A percentile compares a stretch with the other conserved stretches of the same genome.
phyloP scores from a whole-genome alignment of 2,329 filamentous ascomycete genomes.

The Metarhizium guizhouense region DNA sequence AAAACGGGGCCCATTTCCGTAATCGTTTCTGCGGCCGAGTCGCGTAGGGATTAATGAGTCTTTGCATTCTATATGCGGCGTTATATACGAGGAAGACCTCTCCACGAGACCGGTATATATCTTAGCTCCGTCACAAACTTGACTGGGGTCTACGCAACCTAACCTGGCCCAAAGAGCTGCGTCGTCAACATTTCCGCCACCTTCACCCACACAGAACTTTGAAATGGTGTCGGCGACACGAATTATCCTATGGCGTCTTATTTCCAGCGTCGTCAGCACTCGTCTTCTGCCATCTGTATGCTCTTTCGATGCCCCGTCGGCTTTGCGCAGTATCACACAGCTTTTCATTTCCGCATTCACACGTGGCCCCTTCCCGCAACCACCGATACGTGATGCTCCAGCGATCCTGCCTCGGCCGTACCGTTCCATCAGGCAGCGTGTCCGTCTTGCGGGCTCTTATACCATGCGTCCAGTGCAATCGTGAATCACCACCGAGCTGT shows the following conservation, averaged over 20 bases:
- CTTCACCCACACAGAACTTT: too few species aligned
- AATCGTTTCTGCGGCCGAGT: too few species aligned
- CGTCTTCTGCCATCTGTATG: slow-evolving; percentile 37
- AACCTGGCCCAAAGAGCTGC: too few species aligned
- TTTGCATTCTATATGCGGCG: too few species aligned
- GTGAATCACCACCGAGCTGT: slow-evolving; percentile 38
- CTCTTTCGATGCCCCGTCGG: slow-evolving; percentile 35
- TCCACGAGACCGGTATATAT: too few species aligned
- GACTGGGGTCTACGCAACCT: too few species aligned
- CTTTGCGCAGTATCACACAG: slow-evolving; percentile 44
- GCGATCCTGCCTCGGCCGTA: slow-evolving; percentile 32
- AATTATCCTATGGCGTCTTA: background rate
- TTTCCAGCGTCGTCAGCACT: background rate
- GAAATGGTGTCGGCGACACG: too few species aligned
- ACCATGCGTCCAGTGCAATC: slow-evolving; percentile 47
- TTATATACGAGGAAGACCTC: too few species aligned
- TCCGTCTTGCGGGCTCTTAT: slow-evolving; percentile 47
- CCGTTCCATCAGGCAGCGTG: slow-evolving; percentile 32
- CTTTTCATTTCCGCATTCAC: slow-evolving; percentile 39
- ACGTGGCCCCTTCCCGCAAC: slow-evolving; percentile 35
- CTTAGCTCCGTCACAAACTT: too few species aligned
- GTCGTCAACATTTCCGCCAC: too few species aligned
- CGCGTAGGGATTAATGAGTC: too few species aligned
- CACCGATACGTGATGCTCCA: slow-evolving; percentile 50
- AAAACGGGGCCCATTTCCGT: too few species aligned